Conservation (phyloP, 2,329 filamentous ascomycete genomes). For the Simplicillium aogashimaense region DNA sequence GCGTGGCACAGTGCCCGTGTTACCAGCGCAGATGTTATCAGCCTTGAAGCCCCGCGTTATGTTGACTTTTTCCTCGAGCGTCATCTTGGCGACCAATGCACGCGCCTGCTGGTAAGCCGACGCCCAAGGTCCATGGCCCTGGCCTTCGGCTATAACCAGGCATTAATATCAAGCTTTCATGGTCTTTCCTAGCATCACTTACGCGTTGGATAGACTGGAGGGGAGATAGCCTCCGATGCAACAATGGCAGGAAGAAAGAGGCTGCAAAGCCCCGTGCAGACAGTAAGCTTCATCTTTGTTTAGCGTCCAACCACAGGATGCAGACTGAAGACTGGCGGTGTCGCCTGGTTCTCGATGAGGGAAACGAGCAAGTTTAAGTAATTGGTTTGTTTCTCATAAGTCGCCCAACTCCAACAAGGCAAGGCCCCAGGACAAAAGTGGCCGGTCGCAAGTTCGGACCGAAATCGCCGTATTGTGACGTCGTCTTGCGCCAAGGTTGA, state of each 20-base stretch:
- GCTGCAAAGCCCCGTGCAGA: slow-evolving; percentile 1
- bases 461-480: slow-evolving; percentile 3
- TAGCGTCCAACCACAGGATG: no score
- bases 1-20: slow-evolving; percentile 33
- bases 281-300: no score
- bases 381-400: no score
- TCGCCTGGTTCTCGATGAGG: no score
- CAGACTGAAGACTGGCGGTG: no score
- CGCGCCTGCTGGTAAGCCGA: slow-evolving; percentile 49
- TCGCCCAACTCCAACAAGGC: not conserved
- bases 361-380: not conserved
- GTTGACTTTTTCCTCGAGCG: slow-evolving; percentile 53
- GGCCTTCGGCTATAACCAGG: slow-evolving; percentile 16
- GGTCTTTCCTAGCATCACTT: slow-evolving; percentile 1
- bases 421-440: not conserved
- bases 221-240: slow-evolving; percentile 9
- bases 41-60: slow-evolving; percentile 42
- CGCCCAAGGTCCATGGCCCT: slow-evolving; percentile 35
- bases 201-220: slow-evolving; percentile 16
- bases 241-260: slow-evolving; percentile 4
- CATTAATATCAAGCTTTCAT: not conserved
- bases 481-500: not conserved
- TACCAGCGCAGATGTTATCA: slow-evolving; percentile 37
- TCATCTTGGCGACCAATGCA: slow-evolving; percentile 49
- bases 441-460: slow-evolving; percentile 5